Conservation (phyloP, 163 green algal genomes). For the Scenedesmus sp. region DNA sequence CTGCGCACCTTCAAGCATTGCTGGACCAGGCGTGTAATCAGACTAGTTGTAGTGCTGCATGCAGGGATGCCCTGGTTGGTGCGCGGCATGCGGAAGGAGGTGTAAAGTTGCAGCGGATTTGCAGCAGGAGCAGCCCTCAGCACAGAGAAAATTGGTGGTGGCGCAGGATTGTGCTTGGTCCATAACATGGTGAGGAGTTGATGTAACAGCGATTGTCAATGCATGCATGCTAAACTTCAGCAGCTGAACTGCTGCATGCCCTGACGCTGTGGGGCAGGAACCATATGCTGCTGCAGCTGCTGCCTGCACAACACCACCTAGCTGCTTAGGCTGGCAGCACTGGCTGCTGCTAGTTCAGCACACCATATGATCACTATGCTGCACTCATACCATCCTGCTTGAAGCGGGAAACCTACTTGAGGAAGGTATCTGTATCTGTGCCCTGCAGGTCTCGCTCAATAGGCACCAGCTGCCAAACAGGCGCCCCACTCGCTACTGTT, state of each 20-base stretch:
- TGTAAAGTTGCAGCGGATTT: too few species aligned
- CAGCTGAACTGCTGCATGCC: neutral
- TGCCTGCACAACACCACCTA: neutral
- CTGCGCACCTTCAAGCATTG: too few species aligned
- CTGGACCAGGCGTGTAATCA: too few species aligned
- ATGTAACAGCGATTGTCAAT: too few species aligned
- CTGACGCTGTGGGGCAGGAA: neutral
- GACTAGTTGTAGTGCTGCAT: too few species aligned
- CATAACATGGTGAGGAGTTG: too few species aligned
- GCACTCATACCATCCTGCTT: neutral
- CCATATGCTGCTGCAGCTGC: neutral
- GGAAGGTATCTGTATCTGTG: conserved; percentile 24
- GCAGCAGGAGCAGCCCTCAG: too few species aligned
- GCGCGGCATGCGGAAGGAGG: too few species aligned
- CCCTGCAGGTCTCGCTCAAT: neutral
- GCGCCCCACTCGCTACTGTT: neutral
- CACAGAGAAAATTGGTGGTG: too few species aligned
- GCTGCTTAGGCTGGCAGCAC: neutral
- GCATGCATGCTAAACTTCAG: neutral
- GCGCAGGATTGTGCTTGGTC: too few species aligned
- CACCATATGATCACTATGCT: neutral
- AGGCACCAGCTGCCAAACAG: neutral
- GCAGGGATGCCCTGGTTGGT: too few species aligned
- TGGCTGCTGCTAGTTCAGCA: neutral
- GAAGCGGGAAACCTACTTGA: conserved; percentile 24